A percentile compares a stretch with the other conserved stretches of the same genome.
phyloP scores from a whole-genome alignment of 1,139 yeast genomes.

The Kodamaea sp. region DNA sequence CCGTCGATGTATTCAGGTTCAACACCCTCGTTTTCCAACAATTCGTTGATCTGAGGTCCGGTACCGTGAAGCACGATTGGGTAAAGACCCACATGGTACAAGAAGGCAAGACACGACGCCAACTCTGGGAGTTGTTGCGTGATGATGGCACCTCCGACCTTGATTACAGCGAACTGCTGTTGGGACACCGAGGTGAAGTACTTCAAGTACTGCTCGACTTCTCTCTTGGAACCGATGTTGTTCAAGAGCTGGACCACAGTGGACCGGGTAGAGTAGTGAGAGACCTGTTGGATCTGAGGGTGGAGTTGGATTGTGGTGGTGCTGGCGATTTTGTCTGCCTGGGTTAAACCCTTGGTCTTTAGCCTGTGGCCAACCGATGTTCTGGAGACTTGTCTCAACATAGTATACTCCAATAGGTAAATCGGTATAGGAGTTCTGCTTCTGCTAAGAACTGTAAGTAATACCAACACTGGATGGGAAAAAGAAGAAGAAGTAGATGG shows the following conservation, averaged over 20 bases:
- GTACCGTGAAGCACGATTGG: conserved; percentile 98
- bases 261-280: conserved; percentile 68
- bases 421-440: too few species aligned
- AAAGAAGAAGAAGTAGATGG: conserved; percentile 8
- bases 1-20: conserved; percentile 97
- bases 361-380: conserved; percentile 8
- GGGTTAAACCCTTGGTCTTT: conserved; percentile 1
- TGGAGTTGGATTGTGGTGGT: background rate
- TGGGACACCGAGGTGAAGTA: conserved; percentile 94
- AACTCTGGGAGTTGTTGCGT: conserved; percentile 90
- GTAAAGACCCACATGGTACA: conserved; percentile 95
- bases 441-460: too few species aligned
- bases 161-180: conserved; percentile 97
- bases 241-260: conserved; percentile 93
- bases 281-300: conserved; percentile 3
- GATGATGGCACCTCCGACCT: conserved; percentile 98
- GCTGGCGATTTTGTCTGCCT: too few species aligned
- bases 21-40: conserved; percentile 89
- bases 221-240: conserved; percentile 95
- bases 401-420: too few species aligned
- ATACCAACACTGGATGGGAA: background rate
- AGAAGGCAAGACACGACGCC: conserved; percentile 92
- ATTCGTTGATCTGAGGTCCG: conserved; percentile 96
- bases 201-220: conserved; percentile 94
- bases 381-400: conserved; percentile 17